Evolutionary conservation across 2,329 filamentous ascomycete genomes (phyloP).

Genomic region (Clonostachys rosea): DNA sequence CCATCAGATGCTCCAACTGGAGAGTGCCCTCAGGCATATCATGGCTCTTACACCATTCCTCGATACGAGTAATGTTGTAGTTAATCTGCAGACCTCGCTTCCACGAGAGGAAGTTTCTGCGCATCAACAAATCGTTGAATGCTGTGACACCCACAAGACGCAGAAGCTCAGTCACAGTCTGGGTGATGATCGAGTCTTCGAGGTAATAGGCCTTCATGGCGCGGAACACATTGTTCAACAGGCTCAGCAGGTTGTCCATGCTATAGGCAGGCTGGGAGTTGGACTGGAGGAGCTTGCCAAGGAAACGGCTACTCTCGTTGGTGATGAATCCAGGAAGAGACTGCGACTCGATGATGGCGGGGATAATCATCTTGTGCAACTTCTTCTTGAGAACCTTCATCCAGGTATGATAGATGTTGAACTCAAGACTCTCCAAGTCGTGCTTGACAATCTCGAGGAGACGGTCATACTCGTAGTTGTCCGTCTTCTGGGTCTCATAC

Average conservation of each 20-base stretch:
- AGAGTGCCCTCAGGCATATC: conserved; percentile 98
- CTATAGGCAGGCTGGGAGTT: conserved; percentile 94
- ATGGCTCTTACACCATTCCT: conserved; percentile 99
- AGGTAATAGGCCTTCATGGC: conserved; percentile 99
- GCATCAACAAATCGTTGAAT: conserved; percentile 97
- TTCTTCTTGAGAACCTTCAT: conserved; percentile 99
- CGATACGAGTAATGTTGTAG: conserved; percentile 98
- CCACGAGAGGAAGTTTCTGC: conserved; percentile 97
- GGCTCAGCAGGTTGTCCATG: conserved; percentile 96
- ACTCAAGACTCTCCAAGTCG: conserved; percentile 94
- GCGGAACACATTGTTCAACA: conserved; percentile 95
- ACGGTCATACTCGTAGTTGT: conserved; percentile 98
- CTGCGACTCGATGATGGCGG: conserved; percentile 97
- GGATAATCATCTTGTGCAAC: conserved; percentile 98
- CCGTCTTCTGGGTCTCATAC: conserved; percentile 99
- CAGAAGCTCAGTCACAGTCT: conserved; percentile 91
- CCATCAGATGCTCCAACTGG: conserved; percentile 97
- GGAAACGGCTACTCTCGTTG: conserved; percentile 96
- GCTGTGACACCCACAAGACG: conserved; percentile 93
- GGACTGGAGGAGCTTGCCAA: conserved; percentile 90
- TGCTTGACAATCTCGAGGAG: conserved; percentile 98
- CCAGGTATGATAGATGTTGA: conserved; percentile 99
- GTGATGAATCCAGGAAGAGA: conserved; percentile 97
- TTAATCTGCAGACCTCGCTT: conserved; percentile 99
- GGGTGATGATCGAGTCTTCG: conserved; percentile 91